Evolutionary conservation across 192 early-diverging fungal genomes (phyloP), one percentile per base, ranked within the genome.

Genomic region (Pilaira anomala): DNA sequence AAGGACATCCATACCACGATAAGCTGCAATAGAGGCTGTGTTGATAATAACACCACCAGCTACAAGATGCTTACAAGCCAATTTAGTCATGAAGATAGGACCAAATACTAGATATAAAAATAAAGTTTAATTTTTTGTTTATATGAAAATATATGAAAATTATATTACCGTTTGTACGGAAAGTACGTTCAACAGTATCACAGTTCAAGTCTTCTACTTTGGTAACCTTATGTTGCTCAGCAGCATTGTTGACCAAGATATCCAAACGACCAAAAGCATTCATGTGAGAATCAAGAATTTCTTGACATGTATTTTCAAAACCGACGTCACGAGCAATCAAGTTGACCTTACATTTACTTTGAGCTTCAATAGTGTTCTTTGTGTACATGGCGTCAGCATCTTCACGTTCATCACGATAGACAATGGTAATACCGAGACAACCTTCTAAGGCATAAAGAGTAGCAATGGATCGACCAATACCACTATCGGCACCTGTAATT

Each of bases 391-490:
- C 80, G 62, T 84, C 82, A 36, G 74, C 63, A 52, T 84, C 73
- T 65, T 82, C 82, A 36, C 78, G 58, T 63, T 82, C 82, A 44
- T 78, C 72, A 33, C 77, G 62, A 46, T 84, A 77, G 9, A 69
- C 73, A 62, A 84, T 84, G 21, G 78, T 78, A 11, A 83, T 67
- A 60, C 76, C 80, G 29, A 67, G 65, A 24, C 66, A 67, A 29
- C 76, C 78, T 54, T 84, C 82, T 24, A 75, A 62, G 12, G 80
- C 71, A 55, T 80, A 84, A 9, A 84, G 65, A 16, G 74, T 67
- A 28, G 80, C 82, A 39, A 83, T 72, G 3, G 80, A 75, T 21
- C 80, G 63, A 24, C 82, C 82, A 48, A 83, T 83, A 21, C 80
- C 81, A 18, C 71, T 71, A 57, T 77, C 75, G 44, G 69, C 75